Conservation (phyloP, 2,329 filamentous ascomycete species). For the Penicillium palitans region DNA sequence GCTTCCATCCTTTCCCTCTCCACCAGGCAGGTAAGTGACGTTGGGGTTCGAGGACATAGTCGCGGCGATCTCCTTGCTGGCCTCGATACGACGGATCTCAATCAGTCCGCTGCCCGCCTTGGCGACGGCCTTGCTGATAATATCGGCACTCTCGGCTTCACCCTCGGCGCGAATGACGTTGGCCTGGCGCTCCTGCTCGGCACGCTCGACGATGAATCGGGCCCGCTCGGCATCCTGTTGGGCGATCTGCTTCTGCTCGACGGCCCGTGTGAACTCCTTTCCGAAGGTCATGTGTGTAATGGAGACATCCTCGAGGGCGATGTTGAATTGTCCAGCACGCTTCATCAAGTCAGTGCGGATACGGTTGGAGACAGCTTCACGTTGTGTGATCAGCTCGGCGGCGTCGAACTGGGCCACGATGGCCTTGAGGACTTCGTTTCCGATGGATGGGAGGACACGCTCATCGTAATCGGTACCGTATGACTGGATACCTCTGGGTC, state of each 20-base stretch:
- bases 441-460: conserved; percentile 95
- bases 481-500: conserved; percentile 59
- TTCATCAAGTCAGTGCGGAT: conserved; percentile 90
- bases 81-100: conserved; percentile 96
- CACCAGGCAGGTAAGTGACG: conserved; percentile 87
- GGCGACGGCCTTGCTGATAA: conserved; percentile 88
- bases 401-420: conserved; percentile 99
- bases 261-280: conserved; percentile 96
- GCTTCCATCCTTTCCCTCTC: conserved; percentile 57
- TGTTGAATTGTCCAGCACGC: conserved; percentile 96
- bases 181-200: conserved; percentile 97
- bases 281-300: conserved; percentile 99
- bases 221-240: conserved; percentile 98
- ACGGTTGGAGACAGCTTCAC: conserved; percentile 92
- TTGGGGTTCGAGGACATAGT: conserved; percentile 89
- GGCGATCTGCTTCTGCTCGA: conserved; percentile 99
- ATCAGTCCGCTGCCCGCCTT: conserved; percentile 93
- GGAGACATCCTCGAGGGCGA: conserved; percentile 95
- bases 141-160: conserved; percentile 94
- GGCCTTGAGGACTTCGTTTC: conserved; percentile 98
- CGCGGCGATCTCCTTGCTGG: conserved; percentile 90
- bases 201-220: conserved; percentile 96
- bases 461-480: conserved; percentile 99
- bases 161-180: conserved; percentile 98
- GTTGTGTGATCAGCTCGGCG: conserved; percentile 96